Base-by-base conservation (phyloP, 2,329 filamentous ascomycete genomes). In the Trichoderma sp. region DNA sequence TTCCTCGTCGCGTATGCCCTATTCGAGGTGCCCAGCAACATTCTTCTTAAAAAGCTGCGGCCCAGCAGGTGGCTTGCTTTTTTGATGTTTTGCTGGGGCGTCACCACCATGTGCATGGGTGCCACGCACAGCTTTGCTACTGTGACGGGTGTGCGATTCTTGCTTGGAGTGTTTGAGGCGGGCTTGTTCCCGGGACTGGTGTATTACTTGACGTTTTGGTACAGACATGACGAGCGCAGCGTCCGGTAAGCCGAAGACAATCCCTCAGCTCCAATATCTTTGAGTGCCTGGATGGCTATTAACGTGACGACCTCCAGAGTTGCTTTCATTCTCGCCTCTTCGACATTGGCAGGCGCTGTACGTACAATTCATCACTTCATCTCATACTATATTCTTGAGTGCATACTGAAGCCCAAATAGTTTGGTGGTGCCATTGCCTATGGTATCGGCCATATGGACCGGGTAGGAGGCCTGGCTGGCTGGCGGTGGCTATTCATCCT, bases 401-500 rank as follows among this genome's bases (percentile, higher is more conserved):
- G 7, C 37, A 13, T 40, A 64, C 58, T 47, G 8, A 59, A 49
- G 31, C 56, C 3, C 40, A 21, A 57, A 63, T 40, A 79, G 77
- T 92, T 89, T 72, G 91, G 91, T 10, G 91, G 92, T 2, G 84
- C 92, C 1, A 86, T 94, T 10, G 91, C 91, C 0, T 93, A 90
- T 71, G 90, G 84, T 0, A 90, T 93, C 70, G 89, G 89, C 0
- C 88, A 90, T 74, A 91, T 94, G 87, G 88, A 92, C 72, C 85
- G 86, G 7, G 78, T 86, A 1, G 78, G 81, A 0, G 90, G 90
- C 2, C 82, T 89, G 27, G 82, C 85, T 3, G 91, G 88, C 11
- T 94, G 91, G 92, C 83, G 91, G 31, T 94, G 83, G 87, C 83
- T 88, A 35, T 88, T 88, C 73, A 84, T 89, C 70, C 80, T 90